phyloP scores from a whole-genome alignment of 257 asterid species.

The Nicotiana tomentosiformis region DNA sequence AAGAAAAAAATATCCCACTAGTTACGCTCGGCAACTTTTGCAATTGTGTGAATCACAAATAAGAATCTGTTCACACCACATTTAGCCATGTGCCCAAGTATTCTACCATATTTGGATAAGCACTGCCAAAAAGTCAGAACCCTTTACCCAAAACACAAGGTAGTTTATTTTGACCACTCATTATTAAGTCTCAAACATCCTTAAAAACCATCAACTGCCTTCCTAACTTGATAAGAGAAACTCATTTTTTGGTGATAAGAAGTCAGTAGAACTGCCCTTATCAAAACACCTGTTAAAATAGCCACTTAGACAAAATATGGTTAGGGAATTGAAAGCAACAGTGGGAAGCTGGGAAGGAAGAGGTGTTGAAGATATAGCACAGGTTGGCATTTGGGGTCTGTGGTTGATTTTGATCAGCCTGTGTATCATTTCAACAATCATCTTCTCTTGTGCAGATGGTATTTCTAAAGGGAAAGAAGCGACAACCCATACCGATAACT shows the following conservation, averaged over 20 bases:
- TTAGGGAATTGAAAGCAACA: conserved; percentile 16
- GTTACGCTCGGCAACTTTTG: neutral
- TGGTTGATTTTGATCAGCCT: conserved; percentile 25
- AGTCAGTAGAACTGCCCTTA: conserved; percentile 2
- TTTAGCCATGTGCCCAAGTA: conserved; percentile 7
- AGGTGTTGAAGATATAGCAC: conserved; percentile 8
- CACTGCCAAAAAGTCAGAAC: neutral
- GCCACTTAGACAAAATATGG: conserved; percentile 13
- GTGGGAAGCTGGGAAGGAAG: conserved; percentile 18
- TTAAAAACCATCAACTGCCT: neutral
- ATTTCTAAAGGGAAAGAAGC: conserved; percentile 22
- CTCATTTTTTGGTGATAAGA: neutral
- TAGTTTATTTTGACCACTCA: neutral
- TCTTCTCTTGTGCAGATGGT: conserved; percentile 33
- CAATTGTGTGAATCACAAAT: conserved; percentile 1
- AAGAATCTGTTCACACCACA: conserved; percentile 1
- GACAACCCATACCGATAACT: conserved; percentile 7
- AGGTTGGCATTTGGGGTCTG: conserved; percentile 9
- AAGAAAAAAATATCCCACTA: neutral
- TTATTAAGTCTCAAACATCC: conserved; percentile 1
- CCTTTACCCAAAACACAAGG: conserved; percentile 6
- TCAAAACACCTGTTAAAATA: neutral
- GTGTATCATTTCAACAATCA: conserved; percentile 18
- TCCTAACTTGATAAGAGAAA: neutral
- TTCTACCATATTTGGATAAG: neutral